phyloP scores from a whole-genome alignment of 768 basidiomycete genomes.

The Roridomyces roridus region DNA sequence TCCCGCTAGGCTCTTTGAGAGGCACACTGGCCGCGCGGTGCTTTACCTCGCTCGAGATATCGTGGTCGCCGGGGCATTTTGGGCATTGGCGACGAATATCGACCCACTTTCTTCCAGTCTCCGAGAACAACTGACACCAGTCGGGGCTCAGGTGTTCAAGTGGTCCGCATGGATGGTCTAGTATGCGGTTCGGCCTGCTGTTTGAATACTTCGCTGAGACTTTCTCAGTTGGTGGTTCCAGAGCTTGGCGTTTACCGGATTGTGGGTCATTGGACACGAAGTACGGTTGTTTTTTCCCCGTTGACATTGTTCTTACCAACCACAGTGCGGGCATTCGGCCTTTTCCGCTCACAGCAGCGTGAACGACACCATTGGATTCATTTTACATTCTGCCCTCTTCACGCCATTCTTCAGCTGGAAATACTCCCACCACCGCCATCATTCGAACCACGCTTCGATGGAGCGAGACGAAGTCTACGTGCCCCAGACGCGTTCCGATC shows the following conservation, averaged over 20 bases:
- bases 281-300: background rate
- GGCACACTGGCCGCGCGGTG: background rate
- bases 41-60: conserved; percentile 2
- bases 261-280: conserved; percentile 7
- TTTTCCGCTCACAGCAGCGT: background rate
- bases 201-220: background rate
- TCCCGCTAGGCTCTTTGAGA: background rate
- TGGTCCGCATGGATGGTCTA: conserved; percentile 6
- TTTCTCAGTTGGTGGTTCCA: conserved; percentile 5
- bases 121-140: background rate
- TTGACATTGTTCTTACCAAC: background rate
- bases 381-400: background rate
- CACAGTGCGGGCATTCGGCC: conserved; percentile 4
- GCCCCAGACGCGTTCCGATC: conserved; percentile 44
- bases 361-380: background rate
- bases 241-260: background rate
- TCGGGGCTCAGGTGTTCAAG: background rate
- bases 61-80: background rate
- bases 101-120: background rate
- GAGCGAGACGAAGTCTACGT: conserved; percentile 41
- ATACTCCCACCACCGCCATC: conserved; percentile 34
- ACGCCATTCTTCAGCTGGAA: conserved; percentile 26
- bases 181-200: background rate
- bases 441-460: conserved; percentile 33
- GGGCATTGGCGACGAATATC: background rate